Evolutionary conservation across 805 yeast species (phyloP).

Genomic region (Pichia sporocuriosa): DNA sequence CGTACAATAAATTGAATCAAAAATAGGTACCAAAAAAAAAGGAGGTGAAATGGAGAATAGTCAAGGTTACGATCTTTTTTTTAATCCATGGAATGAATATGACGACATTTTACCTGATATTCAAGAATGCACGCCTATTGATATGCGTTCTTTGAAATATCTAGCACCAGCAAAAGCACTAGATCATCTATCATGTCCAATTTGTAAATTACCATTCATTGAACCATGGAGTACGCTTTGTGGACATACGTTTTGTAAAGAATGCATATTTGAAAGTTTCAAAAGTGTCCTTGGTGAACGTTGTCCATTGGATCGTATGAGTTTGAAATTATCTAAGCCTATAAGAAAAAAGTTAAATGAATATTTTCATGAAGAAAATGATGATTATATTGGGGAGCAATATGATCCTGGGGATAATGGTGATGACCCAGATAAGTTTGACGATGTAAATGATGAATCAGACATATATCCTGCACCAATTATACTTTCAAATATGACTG

Average conservation of each 20-base stretch:
- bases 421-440: conserved; percentile 5
- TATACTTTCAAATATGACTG: conserved; percentile 50
- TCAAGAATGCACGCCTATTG: conserved; percentile 13
- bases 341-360: conserved; percentile 2
- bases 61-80: not conserved
- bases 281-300: conserved; percentile 31
- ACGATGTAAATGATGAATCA: conserved; percentile 12
- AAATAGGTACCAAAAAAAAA: too few relatives aligned
- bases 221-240: conserved; percentile 57
- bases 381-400: not conserved
- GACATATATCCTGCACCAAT: conserved; percentile 49
- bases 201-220: conserved; percentile 60
- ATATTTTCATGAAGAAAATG: not conserved
- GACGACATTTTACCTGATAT: not conserved
- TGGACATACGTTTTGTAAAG: conserved; percentile 61
- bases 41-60: too few relatives aligned
- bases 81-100: not conserved
- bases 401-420: not conserved
- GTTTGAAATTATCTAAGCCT: conserved; percentile 24
- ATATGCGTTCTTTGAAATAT: conserved; percentile 23
- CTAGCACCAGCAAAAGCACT: conserved; percentile 13
- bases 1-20: too few relatives aligned
- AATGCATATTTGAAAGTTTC: conserved; percentile 44
- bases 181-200: conserved; percentile 44
- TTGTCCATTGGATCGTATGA: conserved; percentile 60